Base-by-base conservation (phyloP, 179 eudicot genomes). In the Beta macrorhiza region DNA sequence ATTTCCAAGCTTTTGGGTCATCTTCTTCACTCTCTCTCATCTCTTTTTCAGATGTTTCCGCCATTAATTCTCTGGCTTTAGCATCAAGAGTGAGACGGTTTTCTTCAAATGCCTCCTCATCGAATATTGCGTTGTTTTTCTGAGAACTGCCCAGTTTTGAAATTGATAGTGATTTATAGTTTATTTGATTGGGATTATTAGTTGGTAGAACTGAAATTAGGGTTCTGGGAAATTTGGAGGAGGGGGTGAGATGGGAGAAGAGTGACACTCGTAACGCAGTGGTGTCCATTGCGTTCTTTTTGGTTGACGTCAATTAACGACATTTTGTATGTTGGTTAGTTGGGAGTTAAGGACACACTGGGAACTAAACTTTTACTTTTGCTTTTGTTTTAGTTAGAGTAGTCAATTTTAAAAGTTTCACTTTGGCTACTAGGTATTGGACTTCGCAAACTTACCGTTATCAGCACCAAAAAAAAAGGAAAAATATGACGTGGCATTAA, bases 1-100 rank as follows among this genome's bases (percentile, higher is more conserved):
- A 95, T 83, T 95, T 95, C 99, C 99, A 95, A 2, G 97, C 98
- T 80, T 81, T 91, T 14, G 94, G 95, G 76, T 91, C 93, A 56
- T 82, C 85, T 12, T 63, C 83, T 6, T 29, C 75, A 59, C 42
- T 37, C 22, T 72, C 81, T 8, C 15, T 37, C 72, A 70, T 65
- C 74, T 86, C 88, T 49, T 77, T 87, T 75, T 79, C 84, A 7
- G 91, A 88, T 13, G 86, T 79, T 75, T 90, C 91, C 1, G 89
- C 93, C 98, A 92, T 95, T 71, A 90, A 82, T 9, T 82, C 59
- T 19, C 99, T 87, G 22, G 93, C 98, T 74, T 81, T 80, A 55
- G 97, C 97, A 86, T 95, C 99, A 61, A 91, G 85, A 68, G 84
- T 77, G 37, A 87, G 86, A 15, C 98, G 88, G 78, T 89, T 92